Evolutionary conservation across 2,329 filamentous ascomycete genomes (phyloP).

Genomic region (Diaporthe vaccinii): DNA sequence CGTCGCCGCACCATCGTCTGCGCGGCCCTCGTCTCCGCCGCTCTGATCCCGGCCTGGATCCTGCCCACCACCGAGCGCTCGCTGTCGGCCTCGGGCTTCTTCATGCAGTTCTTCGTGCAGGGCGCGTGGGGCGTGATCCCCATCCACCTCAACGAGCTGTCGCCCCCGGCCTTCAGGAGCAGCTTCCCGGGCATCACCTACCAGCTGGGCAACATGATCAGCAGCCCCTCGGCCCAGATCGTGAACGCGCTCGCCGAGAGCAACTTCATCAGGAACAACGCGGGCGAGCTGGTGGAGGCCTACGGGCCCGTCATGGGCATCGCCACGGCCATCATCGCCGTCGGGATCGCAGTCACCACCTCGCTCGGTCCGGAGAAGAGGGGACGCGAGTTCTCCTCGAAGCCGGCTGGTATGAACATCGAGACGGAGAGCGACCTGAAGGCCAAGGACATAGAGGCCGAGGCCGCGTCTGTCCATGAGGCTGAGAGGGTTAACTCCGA

Average conservation of each 20-base stretch:
- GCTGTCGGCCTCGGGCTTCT: slow-evolving; percentile 76
- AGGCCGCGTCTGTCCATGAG: slow-evolving; percentile 24
- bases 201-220: slow-evolving; percentile 82
- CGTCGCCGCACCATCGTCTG: slow-evolving; percentile 77
- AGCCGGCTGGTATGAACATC: slow-evolving; percentile 61
- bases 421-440: slow-evolving; percentile 46
- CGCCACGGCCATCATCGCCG: slow-evolving; percentile 81
- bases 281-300: slow-evolving; percentile 72
- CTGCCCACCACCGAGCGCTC: slow-evolving; percentile 70
- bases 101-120: slow-evolving; percentile 78
- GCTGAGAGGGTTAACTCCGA: slow-evolving; percentile 20
- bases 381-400: slow-evolving; percentile 77
- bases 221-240: slow-evolving; percentile 80
- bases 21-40: slow-evolving; percentile 70
- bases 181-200: slow-evolving; percentile 80
- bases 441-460: slow-evolving; percentile 34
- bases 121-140: slow-evolving; percentile 78
- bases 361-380: slow-evolving; percentile 81
- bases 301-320: slow-evolving; percentile 84
- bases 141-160: slow-evolving; percentile 81
- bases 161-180: slow-evolving; percentile 77
- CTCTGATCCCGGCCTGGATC: slow-evolving; percentile 79
- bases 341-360: slow-evolving; percentile 77
- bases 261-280: slow-evolving; percentile 65
- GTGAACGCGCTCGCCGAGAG: slow-evolving; percentile 81